Base-by-base conservation (phyloP, 192 early-diverging fungal genomes). In the Linnemannia hyalina region DNA sequence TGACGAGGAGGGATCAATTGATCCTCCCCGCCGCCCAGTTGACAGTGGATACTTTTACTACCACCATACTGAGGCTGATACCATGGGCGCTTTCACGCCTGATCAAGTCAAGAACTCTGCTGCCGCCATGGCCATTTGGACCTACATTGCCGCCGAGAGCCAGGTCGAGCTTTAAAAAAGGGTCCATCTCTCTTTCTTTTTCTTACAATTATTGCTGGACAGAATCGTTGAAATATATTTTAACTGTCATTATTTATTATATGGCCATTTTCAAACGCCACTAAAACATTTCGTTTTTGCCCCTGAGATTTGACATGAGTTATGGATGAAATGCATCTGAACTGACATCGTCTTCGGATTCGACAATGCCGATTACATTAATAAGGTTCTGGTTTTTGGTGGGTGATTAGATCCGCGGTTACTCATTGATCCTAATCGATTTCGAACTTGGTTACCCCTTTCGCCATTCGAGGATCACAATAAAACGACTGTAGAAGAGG, bases 51-150 rank as follows among this genome's bases (percentile, higher is more conserved):
- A 93, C 76, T 93, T 93, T 86, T 89, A 90, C 44, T 89, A 91
- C 78, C 93, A 93, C 77, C 93, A 93, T 38, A 91, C 92, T 38
- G 76, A 87, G 35, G 85, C 88, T 36, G 92, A 93, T 52, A 84
- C 90, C 70, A 81, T 93, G 72, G 89, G 91, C 49, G 82, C 83
- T 4, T 89, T 93, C 76, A 86, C 84, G 10, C 88, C 89, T 70
- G 88, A 90, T 68, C 90, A 93, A 73, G 86, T 93, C 69, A 89
- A 90, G 57, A 89, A 88, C 72, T 90, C 90, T 65, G 91, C 91
- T n/a, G 90, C 92, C 2, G 88, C 90, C 18, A 88, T 93, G 68
- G 92, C 92, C 16, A 87, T 91, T 22, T 93, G 92, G 92, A 88
- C 92, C 20, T 93, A 91, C 13, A 88, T 92, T 38, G 87, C 90